A percentile compares a stretch with the other conserved stretches of the same genome.
These are phyloP conservation scores for Cystoderma amianthinum DNA, from an alignment of 768 basidiomycete genomes.

Conservation along the genomic window DNA sequence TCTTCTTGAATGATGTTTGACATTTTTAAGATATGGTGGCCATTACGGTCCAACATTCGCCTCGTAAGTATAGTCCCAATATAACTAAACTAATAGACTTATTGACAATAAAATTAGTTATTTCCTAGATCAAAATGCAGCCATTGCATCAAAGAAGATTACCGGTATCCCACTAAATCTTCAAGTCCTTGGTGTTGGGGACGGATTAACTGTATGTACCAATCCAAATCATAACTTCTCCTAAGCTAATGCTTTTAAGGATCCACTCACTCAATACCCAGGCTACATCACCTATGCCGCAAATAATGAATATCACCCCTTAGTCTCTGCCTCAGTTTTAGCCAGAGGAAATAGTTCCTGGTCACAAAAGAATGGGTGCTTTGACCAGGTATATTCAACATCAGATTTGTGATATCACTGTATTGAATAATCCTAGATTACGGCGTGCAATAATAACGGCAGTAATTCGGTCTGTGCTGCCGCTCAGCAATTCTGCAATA, in stretches of 20 bases:
- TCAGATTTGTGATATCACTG: no score
- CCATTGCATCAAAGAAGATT: constrained; percentile 38
- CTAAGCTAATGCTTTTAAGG: constrained; percentile 12
- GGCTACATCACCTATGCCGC: constrained; percentile 50
- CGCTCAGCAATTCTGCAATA: constrained; percentile 56
- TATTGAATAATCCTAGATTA: constrained; percentile 29
- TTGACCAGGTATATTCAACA: constrained; percentile 36
- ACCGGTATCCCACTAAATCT: constrained; percentile 47
- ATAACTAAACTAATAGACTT: no score
- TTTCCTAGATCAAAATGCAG: constrained; percentile 54
- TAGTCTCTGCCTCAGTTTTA: constrained; percentile 38
- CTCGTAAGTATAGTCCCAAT: constrained; percentile 34
- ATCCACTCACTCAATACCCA: constrained; percentile 47
- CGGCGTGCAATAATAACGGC: constrained; percentile 40
- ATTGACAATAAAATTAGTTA: no score
- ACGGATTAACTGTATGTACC: constrained; percentile 49
- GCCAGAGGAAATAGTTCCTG: constrained; percentile 34
- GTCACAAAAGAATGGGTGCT: constrained; percentile 38
- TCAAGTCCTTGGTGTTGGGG: constrained; percentile 56
- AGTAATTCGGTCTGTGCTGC: constrained; percentile 42
- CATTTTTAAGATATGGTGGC: constrained; percentile 48
- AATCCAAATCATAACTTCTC: no score
- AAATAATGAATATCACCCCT: constrained; percentile 48
- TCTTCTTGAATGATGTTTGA: no score
- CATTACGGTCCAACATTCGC: constrained; percentile 69